Conservation (phyloP, 176 grass and related monocot species). For the Raddia distichophylla region DNA sequence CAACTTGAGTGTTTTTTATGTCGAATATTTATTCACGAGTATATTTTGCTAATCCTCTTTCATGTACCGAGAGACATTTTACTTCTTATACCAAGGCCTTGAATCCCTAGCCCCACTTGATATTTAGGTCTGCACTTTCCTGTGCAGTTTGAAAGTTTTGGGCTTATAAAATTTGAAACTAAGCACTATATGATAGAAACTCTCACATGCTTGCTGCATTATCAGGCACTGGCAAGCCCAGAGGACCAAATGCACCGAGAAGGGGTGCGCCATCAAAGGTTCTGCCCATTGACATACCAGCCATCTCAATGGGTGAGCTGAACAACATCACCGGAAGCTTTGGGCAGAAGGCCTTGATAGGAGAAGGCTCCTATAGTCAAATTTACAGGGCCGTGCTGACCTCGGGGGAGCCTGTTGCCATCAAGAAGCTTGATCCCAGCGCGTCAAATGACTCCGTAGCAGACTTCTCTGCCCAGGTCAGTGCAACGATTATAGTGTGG, state of each 20-base stretch:
- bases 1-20: no score
- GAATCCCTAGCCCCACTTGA: no score
- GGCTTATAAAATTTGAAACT: not conserved
- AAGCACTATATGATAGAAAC: not conserved
- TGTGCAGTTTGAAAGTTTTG: no score
- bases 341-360: slow-evolving; percentile 42
- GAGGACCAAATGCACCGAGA: slow-evolving; percentile 43
- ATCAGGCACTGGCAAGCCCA: slow-evolving; percentile 44
- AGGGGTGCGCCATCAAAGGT: slow-evolving; percentile 37
- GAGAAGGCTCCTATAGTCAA: slow-evolving; percentile 66
- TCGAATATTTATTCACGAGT: no score
- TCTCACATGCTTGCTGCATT: not conserved
- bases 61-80: no score
- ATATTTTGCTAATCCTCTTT: no score
- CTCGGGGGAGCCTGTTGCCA: slow-evolving; percentile 47
- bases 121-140: no score
- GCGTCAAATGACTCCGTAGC: slow-evolving; percentile 45
- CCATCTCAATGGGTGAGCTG: slow-evolving; percentile 47
- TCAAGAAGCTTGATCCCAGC: slow-evolving; percentile 60
- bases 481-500: not conserved
- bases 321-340: slow-evolving; percentile 47
- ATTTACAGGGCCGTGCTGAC: slow-evolving; percentile 46
- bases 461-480: slow-evolving; percentile 56
- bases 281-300: slow-evolving; percentile 50
- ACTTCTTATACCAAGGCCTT: no score